A percentile compares a stretch with the other conserved stretches of the same genome.
phyloP scores from a whole-genome alignment of 2,329 filamentous ascomycete species.

The Pseudopithomyces chartarum region DNA sequence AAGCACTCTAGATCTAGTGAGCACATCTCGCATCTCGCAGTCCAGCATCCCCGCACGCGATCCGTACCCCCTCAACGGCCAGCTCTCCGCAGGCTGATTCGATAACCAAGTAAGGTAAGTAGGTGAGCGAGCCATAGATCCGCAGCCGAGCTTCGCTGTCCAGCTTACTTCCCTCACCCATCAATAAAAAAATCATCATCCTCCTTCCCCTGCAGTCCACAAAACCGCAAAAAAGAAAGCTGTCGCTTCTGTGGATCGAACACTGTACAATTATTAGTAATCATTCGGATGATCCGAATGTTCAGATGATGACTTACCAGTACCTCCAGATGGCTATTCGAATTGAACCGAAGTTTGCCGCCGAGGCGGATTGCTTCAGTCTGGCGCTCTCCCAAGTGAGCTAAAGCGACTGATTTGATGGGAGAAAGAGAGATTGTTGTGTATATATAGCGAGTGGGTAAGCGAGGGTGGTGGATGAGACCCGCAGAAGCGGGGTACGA shows the following conservation, averaged over 20 bases:
- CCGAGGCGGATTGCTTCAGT: constrained; percentile 13
- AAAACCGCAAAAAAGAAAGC: not conserved
- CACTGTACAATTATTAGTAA: not conserved
- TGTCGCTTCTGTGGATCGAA: constrained; percentile 18
- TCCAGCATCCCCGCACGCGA: not conserved
- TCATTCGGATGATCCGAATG: too few relatives aligned
- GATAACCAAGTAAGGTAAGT: too few relatives aligned
- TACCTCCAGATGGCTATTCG: constrained; percentile 12
- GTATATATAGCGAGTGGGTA: too few relatives aligned
- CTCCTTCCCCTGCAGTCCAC: too few relatives aligned
- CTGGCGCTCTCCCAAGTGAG: constrained; percentile 18
- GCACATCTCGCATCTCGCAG: not conserved
- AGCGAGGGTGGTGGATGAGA: too few relatives aligned
- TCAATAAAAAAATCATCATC: too few relatives aligned
- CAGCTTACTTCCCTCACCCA: too few relatives aligned
- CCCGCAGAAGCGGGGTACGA: not conserved
- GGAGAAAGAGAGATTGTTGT: not conserved
- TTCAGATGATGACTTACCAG: not conserved
- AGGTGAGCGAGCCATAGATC: not conserved
- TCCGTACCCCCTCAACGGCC: not conserved
- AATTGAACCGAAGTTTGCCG: constrained; percentile 12
- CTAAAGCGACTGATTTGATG: constrained; percentile 12
- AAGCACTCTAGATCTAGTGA: not conserved
- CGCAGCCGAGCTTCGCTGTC: not conserved
- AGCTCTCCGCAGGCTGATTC: not conserved